Evolutionary conservation across 148 eudicot species (phyloP), one percentile per base, ranked within the genome.

Genomic region (Fagopyrum esculentum): DNA sequence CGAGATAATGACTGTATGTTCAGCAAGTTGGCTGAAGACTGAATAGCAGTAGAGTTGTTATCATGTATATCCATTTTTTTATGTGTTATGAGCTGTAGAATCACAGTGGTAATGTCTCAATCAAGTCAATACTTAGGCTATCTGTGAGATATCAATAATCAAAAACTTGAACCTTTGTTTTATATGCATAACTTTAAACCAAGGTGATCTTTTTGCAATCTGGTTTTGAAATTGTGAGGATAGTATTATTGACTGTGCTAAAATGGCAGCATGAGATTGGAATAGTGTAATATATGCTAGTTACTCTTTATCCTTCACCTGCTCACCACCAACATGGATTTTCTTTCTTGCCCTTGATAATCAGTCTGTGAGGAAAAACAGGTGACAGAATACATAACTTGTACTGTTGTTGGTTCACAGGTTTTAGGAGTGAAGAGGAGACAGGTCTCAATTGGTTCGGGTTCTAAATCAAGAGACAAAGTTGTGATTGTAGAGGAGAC

Each of bases 391-490:
- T 29, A 11, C 69, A 4, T 63, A 63, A 35, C 2, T 35, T 35
- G 40, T 35, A 35, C 4, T 30, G 16, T 9, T 51, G 70, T 68
- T 71, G 22, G 12, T 59, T 48, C 71, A 59, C 86, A 94, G 98
- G 96, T 94, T 49, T 35, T 94, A 46, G 97, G 98, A 80, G 98
- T 93, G 44, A 93, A 91, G 75, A 89, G 77, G 81, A 87, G 98
- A 81, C 98, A 93, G 77, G 88, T 88, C 46, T 91, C 97, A 8
- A 76, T 93, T 50, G 87, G 95, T 71, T 83, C 93, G 15, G 97
- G 97, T 57, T 94, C 96, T 1, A 91, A 94, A 87, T 94, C 98
- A 73, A 90, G 97, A 84, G 98, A 90, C 85, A 94, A 90, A 82
- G 83, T 91, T 79, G 89, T 94, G 68, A 82, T 91, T 57, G 93